Conservation (phyloP, 441 rosid genomes). For the Pelargonium citronellum region DNA sequence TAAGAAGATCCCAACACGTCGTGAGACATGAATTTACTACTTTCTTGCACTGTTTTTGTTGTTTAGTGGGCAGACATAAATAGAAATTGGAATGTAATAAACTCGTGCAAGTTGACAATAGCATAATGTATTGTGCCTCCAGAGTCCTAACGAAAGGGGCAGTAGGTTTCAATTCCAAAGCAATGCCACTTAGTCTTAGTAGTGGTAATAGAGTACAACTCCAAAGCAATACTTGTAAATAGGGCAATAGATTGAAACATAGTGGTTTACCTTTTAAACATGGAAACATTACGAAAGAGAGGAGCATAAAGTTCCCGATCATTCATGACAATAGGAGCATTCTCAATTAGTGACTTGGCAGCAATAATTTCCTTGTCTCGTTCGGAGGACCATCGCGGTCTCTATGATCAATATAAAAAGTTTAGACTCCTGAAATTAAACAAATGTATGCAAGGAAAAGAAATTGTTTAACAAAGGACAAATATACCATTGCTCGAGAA, state of each 20-base stretch:
- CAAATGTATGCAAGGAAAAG: slow-evolving; percentile 13
- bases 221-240: slow-evolving; percentile 5
- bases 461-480: background rate
- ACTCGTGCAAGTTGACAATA: background rate
- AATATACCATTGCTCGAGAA: slow-evolving; percentile 66
- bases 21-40: background rate
- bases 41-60: background rate
- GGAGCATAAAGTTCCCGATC: slow-evolving; percentile 75
- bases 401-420: slow-evolving; percentile 36
- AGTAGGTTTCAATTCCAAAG: background rate
- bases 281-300: slow-evolving; percentile 71
- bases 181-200: background rate
- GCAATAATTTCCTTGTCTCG: slow-evolving; percentile 64
- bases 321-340: slow-evolving; percentile 36
- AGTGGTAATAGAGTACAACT: no score
- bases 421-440: slow-evolving; percentile 15
- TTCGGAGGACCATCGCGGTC: slow-evolving; percentile 72
- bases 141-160: background rate
- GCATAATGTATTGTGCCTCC: background rate
- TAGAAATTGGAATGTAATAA: background rate
- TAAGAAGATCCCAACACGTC: background rate
- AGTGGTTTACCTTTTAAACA: slow-evolving; percentile 58
- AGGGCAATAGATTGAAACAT: background rate
- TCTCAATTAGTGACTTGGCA: slow-evolving; percentile 60
- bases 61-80: background rate